Conservation (phyloP, 768 basidiomycete species). For the Mycena amicta region DNA sequence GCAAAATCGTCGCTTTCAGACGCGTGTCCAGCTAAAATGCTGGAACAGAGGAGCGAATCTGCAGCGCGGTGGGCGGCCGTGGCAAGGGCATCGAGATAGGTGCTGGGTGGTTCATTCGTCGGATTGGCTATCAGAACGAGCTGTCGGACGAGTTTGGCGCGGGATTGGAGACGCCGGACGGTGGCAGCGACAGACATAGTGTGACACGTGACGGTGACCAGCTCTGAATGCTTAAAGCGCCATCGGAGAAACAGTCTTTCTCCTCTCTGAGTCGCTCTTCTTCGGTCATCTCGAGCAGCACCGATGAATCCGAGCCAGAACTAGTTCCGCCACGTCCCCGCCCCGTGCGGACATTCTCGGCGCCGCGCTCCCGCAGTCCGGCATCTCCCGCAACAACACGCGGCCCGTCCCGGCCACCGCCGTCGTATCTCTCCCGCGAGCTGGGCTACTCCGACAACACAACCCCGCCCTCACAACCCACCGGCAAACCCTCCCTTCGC, state of each 20-base stretch:
- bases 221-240: not conserved
- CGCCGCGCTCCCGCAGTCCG: conserved; percentile 61
- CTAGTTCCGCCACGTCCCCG: conserved; percentile 51
- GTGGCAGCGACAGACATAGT: conserved; percentile 4
- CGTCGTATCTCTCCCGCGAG: conserved; percentile 58
- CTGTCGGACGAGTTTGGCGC: not conserved
- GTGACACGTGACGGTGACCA: not conserved
- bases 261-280: conserved; percentile 76
- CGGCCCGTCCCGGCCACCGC: conserved; percentile 45
- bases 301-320: conserved; percentile 43
- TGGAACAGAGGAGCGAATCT: conserved; percentile 45
- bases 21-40: conserved; percentile 53
- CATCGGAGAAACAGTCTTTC: conserved; percentile 29
- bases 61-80: conserved; percentile 43
- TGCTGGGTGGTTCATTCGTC: not conserved
- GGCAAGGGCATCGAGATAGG: conserved; percentile 37
- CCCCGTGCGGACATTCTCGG: conserved; percentile 65
- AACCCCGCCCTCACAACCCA: conserved; percentile 41
- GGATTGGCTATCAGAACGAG: not conserved
- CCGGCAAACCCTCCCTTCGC: conserved; percentile 41
- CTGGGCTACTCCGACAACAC: conserved; percentile 38
- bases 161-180: not conserved
- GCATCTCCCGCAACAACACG: conserved; percentile 40
- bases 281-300: conserved; percentile 70
- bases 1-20: conserved; percentile 61